phyloP scores from a whole-genome alignment of 331 rosid species.

The Pyracantha coccinea region DNA sequence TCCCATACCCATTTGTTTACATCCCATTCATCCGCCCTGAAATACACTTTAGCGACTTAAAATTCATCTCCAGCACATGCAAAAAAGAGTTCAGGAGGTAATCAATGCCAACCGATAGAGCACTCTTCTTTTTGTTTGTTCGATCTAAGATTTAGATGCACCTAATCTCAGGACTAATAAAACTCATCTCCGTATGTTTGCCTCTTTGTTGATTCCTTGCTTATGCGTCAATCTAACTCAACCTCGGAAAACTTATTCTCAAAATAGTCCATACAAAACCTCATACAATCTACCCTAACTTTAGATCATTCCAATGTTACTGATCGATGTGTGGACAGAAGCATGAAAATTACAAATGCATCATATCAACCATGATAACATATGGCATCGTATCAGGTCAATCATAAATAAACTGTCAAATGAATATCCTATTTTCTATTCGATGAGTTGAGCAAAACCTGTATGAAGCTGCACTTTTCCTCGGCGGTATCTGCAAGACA shows the following conservation, averaged over 20 bases:
- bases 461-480: slow-evolving; percentile 93
- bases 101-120: not conserved
- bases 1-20: slow-evolving; percentile 98
- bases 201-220: not conserved
- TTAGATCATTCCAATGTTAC: not conserved
- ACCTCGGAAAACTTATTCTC: not conserved
- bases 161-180: not conserved
- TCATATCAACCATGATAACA: not conserved
- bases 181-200: not conserved
- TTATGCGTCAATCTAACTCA: not conserved
- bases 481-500: slow-evolving; percentile 88
- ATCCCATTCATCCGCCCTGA: slow-evolving; percentile 99
- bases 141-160: not conserved
- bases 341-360: not conserved
- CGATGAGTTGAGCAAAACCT: slow-evolving; percentile 48
- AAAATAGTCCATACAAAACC: not conserved
- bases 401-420: not conserved
- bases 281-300: not conserved
- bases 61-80: slow-evolving; percentile 10
- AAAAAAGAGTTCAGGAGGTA: not conserved
- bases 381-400: not conserved
- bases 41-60: slow-evolving; percentile 29
- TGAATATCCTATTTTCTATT: not conserved
- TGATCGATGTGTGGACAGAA: not conserved
- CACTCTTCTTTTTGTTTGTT: not conserved